phyloP scores from a whole-genome alignment of 208 protist species.

The Leishmania gerbilli region DNA sequence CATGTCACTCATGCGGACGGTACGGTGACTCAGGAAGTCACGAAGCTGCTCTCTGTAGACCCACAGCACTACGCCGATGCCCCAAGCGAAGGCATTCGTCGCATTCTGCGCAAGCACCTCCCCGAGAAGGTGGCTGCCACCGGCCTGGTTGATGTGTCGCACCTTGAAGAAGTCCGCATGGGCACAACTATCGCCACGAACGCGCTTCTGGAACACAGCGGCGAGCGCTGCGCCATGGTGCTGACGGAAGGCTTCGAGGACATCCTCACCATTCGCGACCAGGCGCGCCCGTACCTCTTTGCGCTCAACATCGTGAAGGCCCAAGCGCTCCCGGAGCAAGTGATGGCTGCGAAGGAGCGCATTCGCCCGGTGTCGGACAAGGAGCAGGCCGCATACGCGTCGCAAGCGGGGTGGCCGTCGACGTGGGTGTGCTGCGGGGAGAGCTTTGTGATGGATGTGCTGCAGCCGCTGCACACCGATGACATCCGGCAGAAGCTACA shows the following conservation, averaged over 20 bases:
- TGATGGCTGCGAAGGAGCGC: constrained; percentile 89
- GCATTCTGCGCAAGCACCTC: constrained; percentile 73
- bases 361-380: constrained; percentile 59
- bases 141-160: constrained; percentile 57
- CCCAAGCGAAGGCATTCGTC: constrained; percentile 95
- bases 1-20: constrained; percentile 39
- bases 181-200: constrained; percentile 97
- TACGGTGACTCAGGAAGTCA: constrained; percentile 47
- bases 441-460: constrained; percentile 66
- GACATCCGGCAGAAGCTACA: constrained; percentile 49
- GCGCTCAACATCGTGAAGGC: constrained; percentile 91
- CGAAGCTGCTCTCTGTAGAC: constrained; percentile 95
- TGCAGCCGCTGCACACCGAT: constrained; percentile 55
- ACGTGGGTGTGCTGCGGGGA: constrained; percentile 72
- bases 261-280: constrained; percentile 94
- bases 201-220: constrained; percentile 95
- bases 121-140: constrained; percentile 32
- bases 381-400: constrained; percentile 35
- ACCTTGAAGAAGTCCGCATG: constrained; percentile 95
- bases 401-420: constrained; percentile 36
- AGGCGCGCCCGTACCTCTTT: constrained; percentile 93
- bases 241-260: constrained; percentile 94
- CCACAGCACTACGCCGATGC: constrained; percentile 94
- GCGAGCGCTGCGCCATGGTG: constrained; percentile 87
- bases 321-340: constrained; percentile 85